Base-by-base conservation (phyloP, 306 rosid genomes). In the Lotus japonicus region DNA sequence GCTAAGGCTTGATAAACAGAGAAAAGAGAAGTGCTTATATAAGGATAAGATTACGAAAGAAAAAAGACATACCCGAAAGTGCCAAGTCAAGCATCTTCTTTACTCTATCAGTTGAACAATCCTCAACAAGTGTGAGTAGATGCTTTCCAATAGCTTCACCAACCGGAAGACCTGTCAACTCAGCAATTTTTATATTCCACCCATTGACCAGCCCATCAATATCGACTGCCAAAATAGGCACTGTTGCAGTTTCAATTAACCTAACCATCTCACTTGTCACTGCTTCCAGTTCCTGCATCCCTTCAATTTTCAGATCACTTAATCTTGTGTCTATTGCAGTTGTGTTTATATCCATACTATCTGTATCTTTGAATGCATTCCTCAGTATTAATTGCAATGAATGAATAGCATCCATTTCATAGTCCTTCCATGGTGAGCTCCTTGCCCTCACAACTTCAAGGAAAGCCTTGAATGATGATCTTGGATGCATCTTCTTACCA, bases 391-490 rank as follows among this genome's bases (percentile, higher is more conserved):
- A 90, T 87, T 94, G 98, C 85, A 94, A 84, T 8, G 98, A 90
- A 76, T 90, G 98, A 77, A 94, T 94, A 41, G 98, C 97, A 68
- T 94, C 98, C 97, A 94, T 94, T 79, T 94, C 98, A 55, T 79
- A 85, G 77, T 94, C 96, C 83, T 85, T 88, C 98, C 98, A 94
- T 0, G 96, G 96, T 12, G 88, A 23, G 75, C 98, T 88, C 77
- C 96, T 86, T 55, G 74, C 46, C 79, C 79, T 88, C 67, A 88
- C 97, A 52, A 94, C 99, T 72, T 94, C 90, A 70, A 94, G 97
- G 81, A 94, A 94, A 76, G 99, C 99, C 77, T 88, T 90, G 80
- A 94, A 94, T 12, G 99, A 94, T 13, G 99, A 90, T 72, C 99
- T 81, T 16, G 99, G 99, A 81, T 94, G 97, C 99, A 94, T 90